A percentile compares a stretch with the other conserved stretches of the same genome.
These are phyloP conservation scores for Cardamine occulta DNA, from an alignment of 345 rosid species.

Conservation along the genomic window DNA sequence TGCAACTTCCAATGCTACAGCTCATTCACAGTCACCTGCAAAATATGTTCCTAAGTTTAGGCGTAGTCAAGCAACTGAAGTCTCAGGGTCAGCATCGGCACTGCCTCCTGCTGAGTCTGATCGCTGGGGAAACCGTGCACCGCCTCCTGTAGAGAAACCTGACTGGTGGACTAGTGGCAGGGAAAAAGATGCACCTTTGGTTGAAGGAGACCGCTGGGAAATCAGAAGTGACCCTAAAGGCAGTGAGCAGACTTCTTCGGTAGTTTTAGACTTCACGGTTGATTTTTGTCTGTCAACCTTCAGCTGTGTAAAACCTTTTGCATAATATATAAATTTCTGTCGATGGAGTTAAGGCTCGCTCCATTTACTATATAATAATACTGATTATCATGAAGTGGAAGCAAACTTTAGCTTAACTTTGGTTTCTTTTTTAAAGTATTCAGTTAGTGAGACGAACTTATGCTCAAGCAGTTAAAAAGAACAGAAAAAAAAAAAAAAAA, in stretches of 20 bases:
- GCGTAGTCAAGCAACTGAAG: neutral
- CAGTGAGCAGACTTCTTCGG: too few relatives aligned
- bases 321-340: neutral
- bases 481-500: neutral
- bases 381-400: neutral
- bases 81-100: neutral
- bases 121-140: too few relatives aligned
- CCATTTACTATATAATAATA: neutral
- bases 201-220: too few relatives aligned
- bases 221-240: too few relatives aligned
- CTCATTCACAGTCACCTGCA: neutral
- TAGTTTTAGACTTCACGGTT: too few relatives aligned
- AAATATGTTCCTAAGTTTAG: neutral
- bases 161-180: neutral
- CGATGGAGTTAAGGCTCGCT: slow-evolving; percentile 9
- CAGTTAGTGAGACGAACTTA: neutral
- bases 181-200: too few relatives aligned
- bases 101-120: neutral
- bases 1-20: too few relatives aligned
- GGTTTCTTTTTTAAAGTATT: neutral
- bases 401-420: neutral
- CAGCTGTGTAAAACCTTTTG: too few relatives aligned
- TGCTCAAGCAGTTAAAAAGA: neutral
- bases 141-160: neutral
- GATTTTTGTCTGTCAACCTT: too few relatives aligned